Evolutionary conservation across 176 grass and related monocot genomes (phyloP), one percentile per base, ranked within the genome.

Genomic region (Poa pratensis): DNA sequence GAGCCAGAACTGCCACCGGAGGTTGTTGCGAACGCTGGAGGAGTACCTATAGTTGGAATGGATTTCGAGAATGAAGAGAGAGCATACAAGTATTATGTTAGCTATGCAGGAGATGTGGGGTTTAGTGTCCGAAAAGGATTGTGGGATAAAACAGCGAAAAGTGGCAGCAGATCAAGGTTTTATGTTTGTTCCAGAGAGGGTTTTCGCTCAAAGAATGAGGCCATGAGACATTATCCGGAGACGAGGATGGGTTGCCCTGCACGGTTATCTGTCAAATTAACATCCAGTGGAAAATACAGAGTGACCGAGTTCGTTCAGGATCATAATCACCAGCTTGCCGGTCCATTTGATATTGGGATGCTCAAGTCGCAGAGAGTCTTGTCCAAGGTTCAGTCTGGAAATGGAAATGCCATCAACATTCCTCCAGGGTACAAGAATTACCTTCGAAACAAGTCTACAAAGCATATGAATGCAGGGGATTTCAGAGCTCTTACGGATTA

Each of bases 111-210:
- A 87, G 91, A 86, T 82, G 61, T 90, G 49, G 95, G 95, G 69
- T 98, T 95, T 75, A 89, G 92, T 82, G 87, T 98, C 35, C 89
- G 95, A 17, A 98, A 93, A 93, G 85, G 92, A 22, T 89, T 88
- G 85, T 98, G 87, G 80, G 95, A 93, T 80, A 95, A 93, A 92
- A 91, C 90, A 78, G 82, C 87, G 11, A 98, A 88, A 98, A 93
- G 85, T 84, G 71, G 82, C 64, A 86, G 85, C 76, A 90, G 89
- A 49, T 88, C 90, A 75, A 90, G 92, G 81, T 87, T 88, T n/a
- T 98, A 91, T 85, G 85, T 98, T 16, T 98, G 95, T 82, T 98
- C 93, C 53, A 91, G 89, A 70, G 93, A 95, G 76, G 95, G 95
- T 13, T 93, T 90, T 90, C 83, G 92, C 78, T 82, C 87, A 24